Evolutionary conservation across 345 rosid species (phyloP), one percentile per base, ranked within the genome.

Genomic region (Syzygium oleosum): DNA sequence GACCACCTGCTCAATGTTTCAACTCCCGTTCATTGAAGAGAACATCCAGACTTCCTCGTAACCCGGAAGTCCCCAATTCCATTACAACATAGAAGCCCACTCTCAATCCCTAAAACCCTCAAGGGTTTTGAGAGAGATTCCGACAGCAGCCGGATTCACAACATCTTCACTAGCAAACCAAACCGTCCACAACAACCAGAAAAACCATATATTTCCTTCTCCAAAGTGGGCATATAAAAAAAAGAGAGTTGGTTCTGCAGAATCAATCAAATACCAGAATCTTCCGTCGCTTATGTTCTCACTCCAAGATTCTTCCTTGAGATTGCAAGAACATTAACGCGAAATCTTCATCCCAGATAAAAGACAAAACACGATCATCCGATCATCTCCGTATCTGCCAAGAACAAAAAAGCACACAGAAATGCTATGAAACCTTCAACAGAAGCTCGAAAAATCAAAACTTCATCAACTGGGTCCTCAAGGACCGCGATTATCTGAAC

Each of bases 391-490:
- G 49, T 51, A 41, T 52, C 86, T 84, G 43, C 43, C 51, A 41
- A 85, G 29, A 49, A 59, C 21, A 25, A 15, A 77, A 49, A 84
- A 79, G 61, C 38, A 49, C 12, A 80, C 52, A 49, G 31, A 52
- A 46, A 46, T 61, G 27, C 83, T 73, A 21, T 73, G 25, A 38
- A 73, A 73, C 83, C 83, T 73, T 3, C 49, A 73, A 38, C 83
- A 65, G 65, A 59, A 21, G 11, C 46, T 12, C 16, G 31, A 19
- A 89, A 58, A 89, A 84, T 6, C 73, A 56, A 77, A 86, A 52
- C 51, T 84, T 88, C 25, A 55, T 63, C 84, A 88, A 43, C 91
- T 65, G 91, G 90, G 89, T 23, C 25, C 84, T 86, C 52, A 65
- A 86, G 87, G 83, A 14, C 56, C 55, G 90, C 54, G 59, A 87